phyloP scores from a whole-genome alignment of 345 rosid species.

The Eucalyptus curtisii region DNA sequence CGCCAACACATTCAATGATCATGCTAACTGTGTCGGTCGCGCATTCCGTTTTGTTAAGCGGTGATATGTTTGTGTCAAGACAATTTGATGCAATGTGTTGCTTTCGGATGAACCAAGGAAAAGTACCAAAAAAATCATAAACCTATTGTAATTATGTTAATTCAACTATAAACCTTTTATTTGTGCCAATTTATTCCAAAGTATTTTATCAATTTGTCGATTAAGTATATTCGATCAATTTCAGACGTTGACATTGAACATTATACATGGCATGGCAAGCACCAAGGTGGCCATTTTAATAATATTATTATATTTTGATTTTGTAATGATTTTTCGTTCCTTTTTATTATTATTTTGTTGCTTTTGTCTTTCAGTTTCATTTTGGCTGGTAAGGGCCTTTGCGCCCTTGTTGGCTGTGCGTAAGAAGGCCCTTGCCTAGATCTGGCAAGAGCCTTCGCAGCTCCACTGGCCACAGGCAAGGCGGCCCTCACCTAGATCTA shows the following conservation, averaged over 20 bases:
- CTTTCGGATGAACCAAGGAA: accelerated
- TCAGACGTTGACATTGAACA: accelerated
- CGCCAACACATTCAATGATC: not conserved
- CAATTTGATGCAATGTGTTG: accelerated
- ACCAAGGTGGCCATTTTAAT: too few species aligned
- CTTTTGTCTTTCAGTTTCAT: too few species aligned
- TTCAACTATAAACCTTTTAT: accelerated
- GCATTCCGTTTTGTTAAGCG: not conserved
- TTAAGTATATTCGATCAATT: too few species aligned
- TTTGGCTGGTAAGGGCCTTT: accelerated
- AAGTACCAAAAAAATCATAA: too few species aligned
- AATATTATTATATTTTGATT: too few species aligned
- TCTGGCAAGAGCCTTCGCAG: accelerated
- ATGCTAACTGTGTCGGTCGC: accelerated
- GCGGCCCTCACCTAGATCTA: accelerated
- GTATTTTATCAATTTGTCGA: too few species aligned
- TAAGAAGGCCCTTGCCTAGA: too few species aligned
- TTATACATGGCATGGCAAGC: accelerated
- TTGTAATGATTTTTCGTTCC: accelerated
- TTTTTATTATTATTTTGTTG: accelerated
- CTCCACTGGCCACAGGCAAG: accelerated
- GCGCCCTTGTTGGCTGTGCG: too few species aligned
- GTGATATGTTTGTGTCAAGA: not conserved
- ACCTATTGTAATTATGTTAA: accelerated
- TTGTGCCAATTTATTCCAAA: too few species aligned